Evolutionary conservation across 805 yeast genomes (phyloP).

Genomic region (Saccharomycopsis capsularis): DNA sequence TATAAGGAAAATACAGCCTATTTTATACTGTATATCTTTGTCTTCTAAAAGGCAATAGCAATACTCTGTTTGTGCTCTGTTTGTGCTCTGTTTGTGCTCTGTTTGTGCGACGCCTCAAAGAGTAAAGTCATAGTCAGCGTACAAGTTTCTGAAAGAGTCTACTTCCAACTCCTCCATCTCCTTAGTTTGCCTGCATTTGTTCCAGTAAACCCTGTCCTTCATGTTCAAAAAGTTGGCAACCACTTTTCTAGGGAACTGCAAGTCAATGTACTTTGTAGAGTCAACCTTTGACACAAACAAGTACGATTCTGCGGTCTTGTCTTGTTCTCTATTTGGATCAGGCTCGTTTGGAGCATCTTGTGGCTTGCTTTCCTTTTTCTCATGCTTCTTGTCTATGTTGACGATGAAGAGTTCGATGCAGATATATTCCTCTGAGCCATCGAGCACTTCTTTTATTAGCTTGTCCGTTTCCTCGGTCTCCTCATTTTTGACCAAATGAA

Average conservation of each 20-base stretch:
- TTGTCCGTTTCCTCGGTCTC: constrained; percentile 23
- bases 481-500: constrained; percentile 7
- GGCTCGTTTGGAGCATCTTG: constrained; percentile 23
- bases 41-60: too few relatives aligned
- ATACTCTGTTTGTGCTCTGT: too few relatives aligned
- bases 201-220: constrained; percentile 63
- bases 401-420: constrained; percentile 21
- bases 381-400: constrained; percentile 26
- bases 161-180: constrained; percentile 61
- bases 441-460: constrained; percentile 23
- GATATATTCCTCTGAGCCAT: constrained; percentile 34
- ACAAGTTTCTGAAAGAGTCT: constrained; percentile 51
- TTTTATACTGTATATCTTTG: too few relatives aligned
- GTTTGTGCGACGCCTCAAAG: too few relatives aligned
- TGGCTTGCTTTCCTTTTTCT: constrained; percentile 26
- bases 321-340: constrained; percentile 1
- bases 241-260: constrained; percentile 80
- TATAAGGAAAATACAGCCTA: too few relatives aligned
- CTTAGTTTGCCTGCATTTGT: constrained; percentile 58
- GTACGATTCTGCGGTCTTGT: constrained; percentile 26
- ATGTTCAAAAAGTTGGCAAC: constrained; percentile 55
- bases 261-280: constrained; percentile 44
- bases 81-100: too few relatives aligned
- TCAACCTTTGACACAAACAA: constrained; percentile 28
- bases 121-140: constrained; percentile 45